Evolutionary conservation across 164 flowering plant genomes (phyloP), one percentile per base, ranked within the genome.

Genomic region (Brasenia schreberi): DNA sequence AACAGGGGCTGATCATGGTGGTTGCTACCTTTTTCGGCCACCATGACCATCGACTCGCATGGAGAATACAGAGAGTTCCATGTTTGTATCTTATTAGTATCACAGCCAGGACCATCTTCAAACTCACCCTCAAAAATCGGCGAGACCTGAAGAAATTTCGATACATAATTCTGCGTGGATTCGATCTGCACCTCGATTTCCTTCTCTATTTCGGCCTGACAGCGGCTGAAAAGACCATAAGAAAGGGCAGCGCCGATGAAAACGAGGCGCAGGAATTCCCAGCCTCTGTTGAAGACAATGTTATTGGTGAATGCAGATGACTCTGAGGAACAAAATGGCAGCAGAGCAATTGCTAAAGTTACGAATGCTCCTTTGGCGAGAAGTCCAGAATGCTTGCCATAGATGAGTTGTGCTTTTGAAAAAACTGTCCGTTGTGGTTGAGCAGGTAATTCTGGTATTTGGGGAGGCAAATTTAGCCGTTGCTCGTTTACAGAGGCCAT

Each of bases 171-270:
- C 11, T 86, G 90, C 0, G 86, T 82, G 69, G 52, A 78, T 67
- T 85, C 91, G 11, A 79, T 64, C 66, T 74, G 78, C 0, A 70
- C 60, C 56, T 43, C 53, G 59, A 64, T 74, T 43, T 86, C 85
- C 64, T 81, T 83, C 27, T 84, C 88, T 0, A 66, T 58, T 18
- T 84, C 88, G 4, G 78, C 78, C 66, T 79, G 85, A 70, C 82
- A 61, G 17, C 84, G 74, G 80, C 99, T 87, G 67, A 94, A 91
- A 0, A 94, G 77, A 7, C 97, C 96, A 63, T 94, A 94, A 45
- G 96, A 89, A 66, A 94, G 84, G 5, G 97, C 97, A 49, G 91
- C 82, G 3, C 99, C 99, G 17, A 90, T 97, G 63, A 90, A 79
- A 6, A 90, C 69, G 61, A 93, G 88, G 76, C 89, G 96, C 12